phyloP scores from a whole-genome alignment of 2,329 filamentous ascomycete species.

The Ophiocordyceps camponoti-leonardi region DNA sequence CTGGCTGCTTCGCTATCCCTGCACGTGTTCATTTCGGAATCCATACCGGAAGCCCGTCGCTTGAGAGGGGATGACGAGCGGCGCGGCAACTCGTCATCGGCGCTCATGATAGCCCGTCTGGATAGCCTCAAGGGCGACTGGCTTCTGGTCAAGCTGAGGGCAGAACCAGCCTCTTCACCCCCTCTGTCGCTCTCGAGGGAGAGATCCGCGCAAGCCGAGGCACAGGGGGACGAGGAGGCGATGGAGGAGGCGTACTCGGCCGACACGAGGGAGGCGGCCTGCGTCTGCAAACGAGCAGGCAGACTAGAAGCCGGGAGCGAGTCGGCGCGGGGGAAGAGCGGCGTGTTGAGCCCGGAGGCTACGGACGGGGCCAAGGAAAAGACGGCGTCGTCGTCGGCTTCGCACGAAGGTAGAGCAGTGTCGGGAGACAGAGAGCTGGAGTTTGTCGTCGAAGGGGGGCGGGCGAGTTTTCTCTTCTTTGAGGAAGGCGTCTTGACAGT shows the following conservation, averaged over 20 bases:
- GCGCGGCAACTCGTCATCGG: conserved; percentile 37
- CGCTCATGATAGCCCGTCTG: conserved; percentile 40
- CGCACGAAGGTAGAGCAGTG: conserved; percentile 33
- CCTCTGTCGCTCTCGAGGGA: conserved; percentile 37
- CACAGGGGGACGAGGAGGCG: conserved; percentile 40
- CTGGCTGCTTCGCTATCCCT: conserved; percentile 25
- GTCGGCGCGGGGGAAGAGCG: conserved; percentile 22
- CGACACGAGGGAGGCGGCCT: conserved; percentile 21
- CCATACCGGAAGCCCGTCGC: conserved; percentile 45
- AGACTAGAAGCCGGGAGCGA: conserved; percentile 31
- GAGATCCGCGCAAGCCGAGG: conserved; percentile 36
- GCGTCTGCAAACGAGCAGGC: conserved; percentile 32
- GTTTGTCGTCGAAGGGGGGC: conserved; percentile 19
- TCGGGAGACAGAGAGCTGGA: conserved; percentile 23
- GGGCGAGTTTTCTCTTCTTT: conserved; percentile 55
- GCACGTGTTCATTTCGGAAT: conserved; percentile 25
- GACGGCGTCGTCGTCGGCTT: conserved; percentile 29
- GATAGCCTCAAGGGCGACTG: conserved; percentile 35
- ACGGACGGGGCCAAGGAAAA: conserved; percentile 30
- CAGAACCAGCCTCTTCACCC: conserved; percentile 26
- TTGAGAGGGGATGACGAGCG: conserved; percentile 49
- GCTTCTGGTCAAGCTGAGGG: conserved; percentile 22
- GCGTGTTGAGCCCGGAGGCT: conserved; percentile 19
- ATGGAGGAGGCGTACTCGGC: conserved; percentile 35
- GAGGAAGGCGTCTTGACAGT: conserved; percentile 53